Base-by-base conservation (phyloP, 1,284 basidiomycete genomes). In the Apiotrichum domesticum region DNA sequence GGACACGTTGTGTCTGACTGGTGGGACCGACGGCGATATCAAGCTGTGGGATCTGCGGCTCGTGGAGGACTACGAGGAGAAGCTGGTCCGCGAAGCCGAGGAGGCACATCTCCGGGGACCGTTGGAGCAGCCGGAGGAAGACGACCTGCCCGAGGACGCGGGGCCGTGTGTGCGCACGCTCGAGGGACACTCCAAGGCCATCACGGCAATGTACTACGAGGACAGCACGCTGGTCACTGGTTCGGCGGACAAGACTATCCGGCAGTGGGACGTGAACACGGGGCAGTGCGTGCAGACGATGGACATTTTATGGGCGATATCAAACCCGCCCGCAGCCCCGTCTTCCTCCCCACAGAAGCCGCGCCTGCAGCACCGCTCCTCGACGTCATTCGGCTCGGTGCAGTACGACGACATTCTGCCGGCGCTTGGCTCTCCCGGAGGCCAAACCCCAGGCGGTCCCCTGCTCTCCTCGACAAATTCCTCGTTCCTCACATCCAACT, bases 301-400 rank as follows among this genome's bases (percentile, higher is more conserved):
- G 96, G 96, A 99, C 77, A 96, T 99, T 60, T 84, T 99, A 15
- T 99, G 96, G 96, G 95, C 95, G 3, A 97, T 98, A 66, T 91
- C 91, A 14, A 95, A 98, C 77, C 87, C 92, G 2, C 82, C 86
- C 8, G 57, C 80, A 66, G 82, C 62, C 74, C 54, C 71, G 79
- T 57, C 76, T 79, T 35, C 80, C 68, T 59, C 63, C 63, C 80
- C 54, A 33, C 47, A 63, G 41, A 55, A 60, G 54, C 53, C 60
- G 51, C 64, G 57, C 55, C 64, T 66, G 21, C 55, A 49, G 44
- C 70, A 77, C 56, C 71, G 72, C 33, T 14, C n/a, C 32, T 70
- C 71, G 3, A 72, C 71, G 1, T 74, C 73, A 1, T 74, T 73
- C 58, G 67, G 67, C 33, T 66, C 65, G n/a, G 66, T 67, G 47